These are phyloP conservation scores for Myochromella boudieri DNA, from an alignment of 768 basidiomycete genomes.

Conservation along the genomic window DNA sequence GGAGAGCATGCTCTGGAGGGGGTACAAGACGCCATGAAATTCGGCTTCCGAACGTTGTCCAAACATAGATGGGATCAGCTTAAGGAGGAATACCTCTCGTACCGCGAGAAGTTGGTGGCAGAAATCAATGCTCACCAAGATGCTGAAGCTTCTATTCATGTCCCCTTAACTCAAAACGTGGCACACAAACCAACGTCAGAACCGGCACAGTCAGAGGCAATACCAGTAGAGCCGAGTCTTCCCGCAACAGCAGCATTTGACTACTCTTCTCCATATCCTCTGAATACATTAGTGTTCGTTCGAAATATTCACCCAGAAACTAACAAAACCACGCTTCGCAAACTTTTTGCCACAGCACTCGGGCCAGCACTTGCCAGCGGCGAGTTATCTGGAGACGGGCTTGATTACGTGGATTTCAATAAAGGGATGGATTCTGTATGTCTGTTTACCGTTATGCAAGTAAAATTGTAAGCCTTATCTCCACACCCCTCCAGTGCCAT, in stretches of 20 bases:
- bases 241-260: conserved; percentile 13
- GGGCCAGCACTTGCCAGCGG: not conserved
- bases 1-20: not conserved
- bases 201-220: not conserved
- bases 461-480: not conserved
- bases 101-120: conserved; percentile 54
- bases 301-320: conserved; percentile 72
- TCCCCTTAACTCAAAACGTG: not conserved
- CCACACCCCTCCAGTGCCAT: conserved; percentile 52
- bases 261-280: conserved; percentile 50
- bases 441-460: conserved; percentile 8
- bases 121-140: conserved; percentile 39
- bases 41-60: conserved; percentile 57
- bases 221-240: no score
- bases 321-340: conserved; percentile 77
- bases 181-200: conserved; percentile 4
- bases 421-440: conserved; percentile 76
- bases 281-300: conserved; percentile 66
- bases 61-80: conserved; percentile 64
- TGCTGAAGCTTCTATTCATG: conserved; percentile 5
- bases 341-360: conserved; percentile 51
- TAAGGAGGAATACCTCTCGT: conserved; percentile 68
- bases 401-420: conserved; percentile 80
- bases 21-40: conserved; percentile 46
- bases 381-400: conserved; percentile 26